Base-by-base conservation (phyloP, 805 yeast genomes). In the Starmerella sp. region DNA sequence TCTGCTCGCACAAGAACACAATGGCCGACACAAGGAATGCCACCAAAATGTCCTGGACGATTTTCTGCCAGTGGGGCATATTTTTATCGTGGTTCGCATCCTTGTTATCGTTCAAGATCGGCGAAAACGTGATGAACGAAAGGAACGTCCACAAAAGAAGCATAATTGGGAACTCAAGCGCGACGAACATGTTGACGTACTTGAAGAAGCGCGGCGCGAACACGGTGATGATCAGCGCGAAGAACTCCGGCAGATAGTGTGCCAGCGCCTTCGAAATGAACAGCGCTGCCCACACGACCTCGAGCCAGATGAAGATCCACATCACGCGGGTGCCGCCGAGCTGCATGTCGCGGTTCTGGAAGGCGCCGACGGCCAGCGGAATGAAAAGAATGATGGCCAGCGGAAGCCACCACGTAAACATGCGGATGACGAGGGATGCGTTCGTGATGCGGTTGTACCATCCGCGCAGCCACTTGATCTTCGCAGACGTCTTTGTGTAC, bases 231-330 rank as follows among this genome's bases (percentile, higher is more conserved):
- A 70, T 7, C 32, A 63, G 51, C 10, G 64, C 67, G 14, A 58
- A 56, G 2, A 67, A 45, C 34, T 55, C 56, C 7, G 74, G 73
- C 31, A 69, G 48, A 53, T 68, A 60, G 51, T 65, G 71, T n/a
- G 73, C 68, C 34, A 68, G 54, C 5, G 69, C 54, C 17, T 67
- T 59, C 15, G 67, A 56, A n/a, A 70, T 58, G 62, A 65, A 69
- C 43, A 69, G 60, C 11, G 72, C 56, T 8, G 66, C 72, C 74
- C 74, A 71, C 34, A 63, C 67, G 29, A 70, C 68, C 56, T 71
- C 74, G 7, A 69, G 62, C 74, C 74, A 71, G 43, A 71, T 68
- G 56, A 71, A 71, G 31, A 71, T 56, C 73, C 73, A 71, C 65
- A 66, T 60, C 28, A 71, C 62, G 3, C 69, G 62, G 9, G 68